Conservation (phyloP, 495 filamentous ascomycete genomes). For the Tricharina praecox region DNA sequence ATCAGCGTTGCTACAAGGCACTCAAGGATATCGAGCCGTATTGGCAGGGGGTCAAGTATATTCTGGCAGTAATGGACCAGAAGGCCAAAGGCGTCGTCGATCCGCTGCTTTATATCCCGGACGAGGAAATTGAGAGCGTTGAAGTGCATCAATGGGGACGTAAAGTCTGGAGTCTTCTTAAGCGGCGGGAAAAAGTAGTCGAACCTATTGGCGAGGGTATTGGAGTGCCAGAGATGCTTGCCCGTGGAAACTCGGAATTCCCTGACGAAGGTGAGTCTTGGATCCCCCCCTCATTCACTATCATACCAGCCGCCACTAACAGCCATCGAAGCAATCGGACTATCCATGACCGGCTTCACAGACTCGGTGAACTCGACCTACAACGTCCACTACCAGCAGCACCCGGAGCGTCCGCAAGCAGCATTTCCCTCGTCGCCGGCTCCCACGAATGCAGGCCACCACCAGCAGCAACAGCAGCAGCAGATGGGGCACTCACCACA, state of each 20-base stretch:
- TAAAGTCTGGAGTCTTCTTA: background rate
- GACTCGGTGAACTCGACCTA: background rate
- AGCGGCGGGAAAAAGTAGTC: background rate
- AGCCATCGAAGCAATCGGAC: background rate
- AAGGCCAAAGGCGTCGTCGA: constrained; percentile 72
- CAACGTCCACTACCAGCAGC: background rate
- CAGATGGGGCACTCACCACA: too few species aligned
- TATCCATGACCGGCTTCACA: background rate
- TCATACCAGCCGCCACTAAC: background rate
- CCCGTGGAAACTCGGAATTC: background rate
- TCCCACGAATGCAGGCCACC: background rate
- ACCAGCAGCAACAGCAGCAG: too few species aligned
- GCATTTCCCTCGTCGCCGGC: background rate
- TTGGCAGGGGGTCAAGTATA: constrained; percentile 76
- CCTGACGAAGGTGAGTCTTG: background rate
- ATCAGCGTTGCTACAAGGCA: constrained; percentile 65
- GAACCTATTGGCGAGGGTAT: background rate
- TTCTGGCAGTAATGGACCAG: constrained; percentile 68
- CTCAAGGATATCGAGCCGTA: constrained; percentile 57
- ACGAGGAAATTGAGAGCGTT: constrained; percentile 58
- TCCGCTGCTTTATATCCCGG: constrained; percentile 59
- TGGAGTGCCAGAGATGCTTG: background rate
- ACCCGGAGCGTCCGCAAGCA: background rate
- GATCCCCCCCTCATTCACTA: background rate
- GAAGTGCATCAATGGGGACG: constrained; percentile 27